A percentile compares a stretch with the other conserved stretches of the same genome.
These are phyloP conservation scores for Russula abietina DNA, from an alignment of 768 basidiomycete species.

Conservation along the genomic window DNA sequence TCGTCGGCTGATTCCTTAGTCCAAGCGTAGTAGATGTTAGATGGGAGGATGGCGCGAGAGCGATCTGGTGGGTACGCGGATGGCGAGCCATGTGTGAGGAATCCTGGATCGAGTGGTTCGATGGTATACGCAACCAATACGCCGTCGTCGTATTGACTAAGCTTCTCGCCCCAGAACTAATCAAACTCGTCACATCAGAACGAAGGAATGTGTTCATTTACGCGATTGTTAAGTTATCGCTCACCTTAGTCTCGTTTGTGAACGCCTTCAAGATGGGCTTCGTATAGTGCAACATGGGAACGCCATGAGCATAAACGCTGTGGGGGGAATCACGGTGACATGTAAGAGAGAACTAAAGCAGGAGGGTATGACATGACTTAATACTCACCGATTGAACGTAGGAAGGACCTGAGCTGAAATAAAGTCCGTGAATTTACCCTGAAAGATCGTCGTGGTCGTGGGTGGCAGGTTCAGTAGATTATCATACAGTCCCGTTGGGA, in stretches of 20 bases:
- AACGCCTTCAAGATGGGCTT: background rate
- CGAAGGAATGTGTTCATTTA: no score
- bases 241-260: constrained; percentile 9
- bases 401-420: constrained; percentile 31
- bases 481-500: constrained; percentile 43
- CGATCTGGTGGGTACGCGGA: constrained; percentile 24
- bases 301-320: background rate
- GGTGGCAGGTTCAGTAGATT: constrained; percentile 38
- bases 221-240: background rate
- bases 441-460: constrained; percentile 33
- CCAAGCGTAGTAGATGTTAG: constrained; percentile 39
- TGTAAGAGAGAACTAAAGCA: background rate
- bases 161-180: constrained; percentile 45
- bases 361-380: background rate
- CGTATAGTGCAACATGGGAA: constrained; percentile 7
- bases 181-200: background rate
- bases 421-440: constrained; percentile 34
- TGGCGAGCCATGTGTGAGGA: constrained; percentile 18
- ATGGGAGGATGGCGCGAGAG: constrained; percentile 6
- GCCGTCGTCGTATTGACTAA: constrained; percentile 34
- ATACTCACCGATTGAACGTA: constrained; percentile 21
- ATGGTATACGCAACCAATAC: constrained; percentile 38
- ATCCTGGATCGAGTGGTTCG: constrained; percentile 9
- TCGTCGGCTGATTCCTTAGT: constrained; percentile 34
- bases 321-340: constrained; percentile 13